Evolutionary conservation across 805 yeast genomes (phyloP), one percentile per base, ranked within the genome.

Genomic region (Danielia reshetovae): DNA sequence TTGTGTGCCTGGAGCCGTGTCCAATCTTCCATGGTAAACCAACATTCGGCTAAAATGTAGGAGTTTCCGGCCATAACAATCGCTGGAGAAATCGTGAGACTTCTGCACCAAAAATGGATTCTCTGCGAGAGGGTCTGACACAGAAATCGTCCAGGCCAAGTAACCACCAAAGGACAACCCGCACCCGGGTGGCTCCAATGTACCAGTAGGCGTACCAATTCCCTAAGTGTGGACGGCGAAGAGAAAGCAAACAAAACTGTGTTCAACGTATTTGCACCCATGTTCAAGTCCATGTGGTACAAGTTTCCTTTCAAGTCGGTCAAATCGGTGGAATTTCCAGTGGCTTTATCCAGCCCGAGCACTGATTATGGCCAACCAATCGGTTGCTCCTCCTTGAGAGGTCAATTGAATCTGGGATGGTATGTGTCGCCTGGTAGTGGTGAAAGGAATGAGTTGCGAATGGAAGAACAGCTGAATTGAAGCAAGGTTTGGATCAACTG

Each of bases 51-150:
- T 27, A 43, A 30, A 12, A 43, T 15, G 18, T 30, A 40, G 38
- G 40, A 43, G 12, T 40, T 32, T 8, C 42, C 45, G n/a, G 40
- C 48, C 45, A 40, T 43, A 18, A 37, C 19, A 27, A 40, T 40
- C 3, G 43, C 45, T 2, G 48, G 48, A 4, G 45, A 35, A 12
- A 43, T 40, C 9, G 42, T 40, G 27, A 43, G 29, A 7, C 26
- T 27, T 24, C 23, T 43, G 48, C 28, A 29, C 4, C 19, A 43
- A 12, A 34, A 19, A 40, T 16, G 18, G 21, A 18, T 38, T 15
- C 26, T 59, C 43, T 24, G 59, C 49, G 30, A 18, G 17, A n/a
- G 18, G 23, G 33, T 37, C 25, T 10, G 29, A 18, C 19, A 35
- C 24, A 7, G 40, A 21, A 18, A 40, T 13, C 22, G 26, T 29